Evolutionary conservation across 208 protist genomes (phyloP).

Genomic region (Herpetomonas muscarum): DNA sequence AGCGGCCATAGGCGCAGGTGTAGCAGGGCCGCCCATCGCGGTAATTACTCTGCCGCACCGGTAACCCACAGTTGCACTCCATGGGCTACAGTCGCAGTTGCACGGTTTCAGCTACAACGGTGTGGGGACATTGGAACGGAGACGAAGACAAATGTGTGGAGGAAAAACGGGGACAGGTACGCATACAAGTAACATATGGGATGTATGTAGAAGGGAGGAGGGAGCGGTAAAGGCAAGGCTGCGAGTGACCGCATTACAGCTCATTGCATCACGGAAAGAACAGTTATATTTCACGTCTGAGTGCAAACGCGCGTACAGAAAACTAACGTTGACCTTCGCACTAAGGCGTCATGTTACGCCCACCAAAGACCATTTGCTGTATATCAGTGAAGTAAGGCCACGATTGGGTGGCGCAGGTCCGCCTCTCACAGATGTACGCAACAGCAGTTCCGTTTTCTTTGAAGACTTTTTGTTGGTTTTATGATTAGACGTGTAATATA

Average conservation of each 20-base stretch:
- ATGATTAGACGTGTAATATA: neutral
- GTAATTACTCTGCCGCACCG: slow-evolving; percentile 31
- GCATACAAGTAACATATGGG: neutral
- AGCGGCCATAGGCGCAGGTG: slow-evolving; percentile 46
- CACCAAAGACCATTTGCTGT: no score
- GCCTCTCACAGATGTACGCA: neutral
- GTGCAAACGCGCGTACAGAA: no score
- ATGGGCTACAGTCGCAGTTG: no score
- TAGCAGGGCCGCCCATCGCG: slow-evolving; percentile 57
- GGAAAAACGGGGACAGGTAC: no score
- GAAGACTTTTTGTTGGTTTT: neutral
- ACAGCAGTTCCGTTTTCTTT: neutral
- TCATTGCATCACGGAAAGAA: no score
- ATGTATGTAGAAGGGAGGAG: neutral
- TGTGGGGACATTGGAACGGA: no score
- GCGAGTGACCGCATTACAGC: no score
- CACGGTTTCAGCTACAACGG: neutral
- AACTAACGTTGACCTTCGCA: no score
- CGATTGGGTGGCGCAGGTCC: neutral
- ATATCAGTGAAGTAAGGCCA: no score
- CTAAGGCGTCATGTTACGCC: no score
- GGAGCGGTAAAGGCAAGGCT: neutral
- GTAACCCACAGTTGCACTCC: slow-evolving; percentile 69
- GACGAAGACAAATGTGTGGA: no score
- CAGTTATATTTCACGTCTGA: no score